Base-by-base conservation (phyloP, 2,329 filamentous ascomycete species). In the Macrophomina tecta region DNA sequence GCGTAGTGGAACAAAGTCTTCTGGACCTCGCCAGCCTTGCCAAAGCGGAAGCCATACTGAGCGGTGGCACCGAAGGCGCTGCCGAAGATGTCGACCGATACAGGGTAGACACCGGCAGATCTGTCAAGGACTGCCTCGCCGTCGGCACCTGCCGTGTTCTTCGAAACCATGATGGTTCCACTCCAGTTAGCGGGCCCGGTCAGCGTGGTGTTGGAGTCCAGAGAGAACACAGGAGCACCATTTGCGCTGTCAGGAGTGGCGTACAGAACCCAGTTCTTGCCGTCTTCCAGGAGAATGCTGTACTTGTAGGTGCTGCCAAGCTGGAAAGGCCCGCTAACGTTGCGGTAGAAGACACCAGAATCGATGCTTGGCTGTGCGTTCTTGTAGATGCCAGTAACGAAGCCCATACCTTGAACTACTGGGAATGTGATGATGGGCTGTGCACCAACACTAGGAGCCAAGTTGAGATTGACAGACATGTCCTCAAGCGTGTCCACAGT, bases 331-430 rank as follows among this genome's bases (percentile, higher is more conserved):
- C 64, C 53, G 11, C 18, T 63, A 11, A 97, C 83, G 28, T 85
- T 89, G 68, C 85, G 85, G 82, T 95, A 97, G 71, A 90, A 91
- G 1, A 97, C 86, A 1, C 89, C 89, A 45, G 90, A 91, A 71
- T 92, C 88, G 45, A 98, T 83, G 2, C 89, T 73, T 0, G 94
- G 94, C 14, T 87, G 89, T 0, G 88, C 84, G 32, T 87, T 87
- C 66, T 85, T 85, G 78, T 94, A 98, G 34, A 92, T 77, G 0
- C 85, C 93, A 3, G 94, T 97, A 23, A 97, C 84, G 72, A 93
- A 95, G 0, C 89, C 91, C 88, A 96, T 95, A 18, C 95, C 95
- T 75, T 98, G 94, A 0, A 97, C 89, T 8, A 97, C 76, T 0
- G 94, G 93, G 69, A 97, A 91, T 0, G 87, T 89, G 52, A 98